phyloP scores from a whole-genome alignment of 495 filamentous ascomycete genomes.

The Parmelia sp. region DNA sequence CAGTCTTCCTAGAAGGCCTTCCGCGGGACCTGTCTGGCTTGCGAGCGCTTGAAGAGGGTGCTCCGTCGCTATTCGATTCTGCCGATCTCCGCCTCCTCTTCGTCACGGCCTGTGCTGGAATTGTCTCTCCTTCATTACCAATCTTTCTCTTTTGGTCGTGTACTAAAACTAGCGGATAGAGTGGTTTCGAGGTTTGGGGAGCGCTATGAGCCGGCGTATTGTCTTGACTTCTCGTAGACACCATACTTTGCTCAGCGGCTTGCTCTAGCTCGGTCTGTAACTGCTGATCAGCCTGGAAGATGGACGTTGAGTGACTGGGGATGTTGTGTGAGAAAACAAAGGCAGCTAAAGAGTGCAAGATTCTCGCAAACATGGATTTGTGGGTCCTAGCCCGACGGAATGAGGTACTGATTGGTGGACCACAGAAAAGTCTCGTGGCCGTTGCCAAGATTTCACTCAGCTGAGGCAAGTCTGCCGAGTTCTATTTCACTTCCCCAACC shows the following conservation, averaged over 20 bases:
- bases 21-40: neutral
- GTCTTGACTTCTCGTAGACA: constrained; percentile 13
- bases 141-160: neutral
- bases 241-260: constrained; percentile 11
- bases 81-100: constrained; percentile 1
- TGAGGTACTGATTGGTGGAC: constrained; percentile 16
- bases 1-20: neutral
- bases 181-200: neutral
- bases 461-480: neutral
- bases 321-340: neutral
- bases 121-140: neutral
- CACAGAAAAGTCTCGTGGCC: neutral
- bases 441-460: constrained; percentile 7
- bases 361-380: constrained; percentile 6
- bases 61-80: neutral
- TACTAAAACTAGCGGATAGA: neutral
- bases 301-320: neutral
- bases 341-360: neutral
- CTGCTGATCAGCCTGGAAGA: neutral
- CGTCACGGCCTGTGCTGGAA: neutral
- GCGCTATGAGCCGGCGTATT: neutral
- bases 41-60: neutral
- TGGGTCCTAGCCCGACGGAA: too few relatives aligned
- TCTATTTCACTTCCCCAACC: neutral
- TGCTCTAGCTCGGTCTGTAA: neutral